Percentiles rank a stretch among this genome's conserved stretches.
These are phyloP conservation scores for Silene noctiflora DNA, from an alignment of 179 eudicot genomes.

Conservation along the genomic window DNA sequence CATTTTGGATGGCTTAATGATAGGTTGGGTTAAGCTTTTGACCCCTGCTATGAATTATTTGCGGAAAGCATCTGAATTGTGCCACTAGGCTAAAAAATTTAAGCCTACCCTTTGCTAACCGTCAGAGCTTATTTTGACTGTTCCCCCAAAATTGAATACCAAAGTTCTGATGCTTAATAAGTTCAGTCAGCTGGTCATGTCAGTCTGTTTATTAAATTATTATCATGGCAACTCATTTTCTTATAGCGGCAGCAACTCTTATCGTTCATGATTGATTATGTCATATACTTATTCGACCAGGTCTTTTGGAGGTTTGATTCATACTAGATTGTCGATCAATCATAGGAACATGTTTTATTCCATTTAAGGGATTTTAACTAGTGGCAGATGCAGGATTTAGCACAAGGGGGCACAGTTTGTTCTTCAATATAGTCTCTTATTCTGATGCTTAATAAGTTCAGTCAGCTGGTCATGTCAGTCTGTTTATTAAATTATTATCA, in stretches of 20 bases:
- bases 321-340: neutral
- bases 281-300: neutral
- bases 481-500: too few relatives aligned
- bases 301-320: neutral
- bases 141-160: too few relatives aligned
- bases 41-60: conserved; percentile 1
- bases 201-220: neutral
- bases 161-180: too few relatives aligned
- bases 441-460: too few relatives aligned
- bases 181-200: neutral
- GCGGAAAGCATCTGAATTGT: neutral
- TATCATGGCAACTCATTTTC: neutral
- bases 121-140: too few relatives aligned
- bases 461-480: too few relatives aligned
- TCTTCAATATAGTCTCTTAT: too few relatives aligned
- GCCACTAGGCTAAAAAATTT: neutral
- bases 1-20: conserved; percentile 9
- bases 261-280: neutral
- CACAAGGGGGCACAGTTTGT: too few relatives aligned
- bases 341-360: too few relatives aligned
- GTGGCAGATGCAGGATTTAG: too few relatives aligned
- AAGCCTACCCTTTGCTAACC: neutral
- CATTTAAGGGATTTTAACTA: too few relatives aligned
- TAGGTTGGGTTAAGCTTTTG: conserved; percentile 3
- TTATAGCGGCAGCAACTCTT: neutral